Evolutionary conservation across 352 stramenopile species (phyloP).

Genomic region (Phytophthora brassicae): DNA sequence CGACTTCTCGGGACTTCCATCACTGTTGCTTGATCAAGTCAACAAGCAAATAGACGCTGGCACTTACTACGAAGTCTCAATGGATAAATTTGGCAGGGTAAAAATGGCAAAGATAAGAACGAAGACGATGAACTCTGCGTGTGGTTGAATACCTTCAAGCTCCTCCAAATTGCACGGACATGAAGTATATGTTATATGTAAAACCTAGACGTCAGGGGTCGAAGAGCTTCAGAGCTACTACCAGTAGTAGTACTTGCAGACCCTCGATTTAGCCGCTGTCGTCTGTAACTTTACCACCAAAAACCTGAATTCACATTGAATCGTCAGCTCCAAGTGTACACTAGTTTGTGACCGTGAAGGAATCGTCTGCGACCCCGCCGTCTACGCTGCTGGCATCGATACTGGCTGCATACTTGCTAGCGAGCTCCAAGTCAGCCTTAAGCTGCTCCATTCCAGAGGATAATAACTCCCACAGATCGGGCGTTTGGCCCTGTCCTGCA

Average conservation of each 20-base stretch:
- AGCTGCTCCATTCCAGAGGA: conserved; percentile 89
- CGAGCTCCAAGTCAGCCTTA: conserved; percentile 84
- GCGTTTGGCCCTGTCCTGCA: conserved; percentile 53
- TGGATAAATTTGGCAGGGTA: conserved; percentile 32
- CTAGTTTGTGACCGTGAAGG: conserved; percentile 56
- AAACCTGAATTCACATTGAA: conserved; percentile 20
- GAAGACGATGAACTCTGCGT: neutral
- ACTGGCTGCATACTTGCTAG: conserved; percentile 85
- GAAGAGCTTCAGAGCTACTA: conserved; percentile 3
- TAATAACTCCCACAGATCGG: conserved; percentile 84
- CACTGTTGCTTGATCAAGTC: conserved; percentile 7
- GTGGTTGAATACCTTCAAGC: neutral
- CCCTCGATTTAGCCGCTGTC: conserved; percentile 13
- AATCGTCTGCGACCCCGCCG: conserved; percentile 52
- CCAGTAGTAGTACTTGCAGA: neutral
- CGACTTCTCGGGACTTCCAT: conserved; percentile 66
- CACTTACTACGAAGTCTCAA: no score
- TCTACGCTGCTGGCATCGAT: conserved; percentile 63
- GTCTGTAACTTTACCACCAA: conserved; percentile 29
- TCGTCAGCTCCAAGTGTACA: conserved; percentile 15
- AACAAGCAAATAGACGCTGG: neutral
- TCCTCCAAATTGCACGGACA: conserved; percentile 11
- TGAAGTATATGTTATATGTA: conserved; percentile 34
- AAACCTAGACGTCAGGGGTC: conserved; percentile 13
- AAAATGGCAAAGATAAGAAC: conserved; percentile 28